Evolutionary conservation across 1,284 basidiomycete genomes (phyloP).

Genomic region (Phaffia rhodozyma): DNA sequence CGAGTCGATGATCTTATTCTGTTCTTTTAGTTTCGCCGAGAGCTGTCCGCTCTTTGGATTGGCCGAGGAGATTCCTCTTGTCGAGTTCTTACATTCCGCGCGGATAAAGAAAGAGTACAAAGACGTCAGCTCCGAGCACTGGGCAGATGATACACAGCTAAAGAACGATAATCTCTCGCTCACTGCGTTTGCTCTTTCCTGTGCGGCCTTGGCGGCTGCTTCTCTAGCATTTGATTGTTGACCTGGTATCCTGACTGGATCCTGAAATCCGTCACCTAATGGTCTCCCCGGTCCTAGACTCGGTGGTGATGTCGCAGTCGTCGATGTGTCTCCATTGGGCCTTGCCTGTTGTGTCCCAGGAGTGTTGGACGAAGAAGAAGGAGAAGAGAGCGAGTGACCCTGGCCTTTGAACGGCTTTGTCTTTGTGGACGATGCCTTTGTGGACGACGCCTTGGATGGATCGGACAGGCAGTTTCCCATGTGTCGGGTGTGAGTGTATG

Average conservation of each 20-base stretch:
- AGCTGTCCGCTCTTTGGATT: conserved; percentile 17
- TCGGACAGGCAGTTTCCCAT: conserved; percentile 18
- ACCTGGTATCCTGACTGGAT: conserved; percentile 5
- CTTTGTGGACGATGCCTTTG: not conserved
- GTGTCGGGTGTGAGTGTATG: not conserved
- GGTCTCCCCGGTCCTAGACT: not conserved
- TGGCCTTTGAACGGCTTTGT: not conserved
- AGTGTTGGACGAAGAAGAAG: not conserved
- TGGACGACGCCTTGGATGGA: not conserved
- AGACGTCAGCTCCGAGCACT: not conserved
- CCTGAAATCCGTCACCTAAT: conserved; percentile 13
- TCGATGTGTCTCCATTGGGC: conserved; percentile 1
- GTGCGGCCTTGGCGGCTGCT: conserved; percentile 10
- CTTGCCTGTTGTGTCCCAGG: not conserved
- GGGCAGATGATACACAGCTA: not conserved
- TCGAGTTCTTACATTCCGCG: not conserved
- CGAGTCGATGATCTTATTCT: conserved; percentile 10
- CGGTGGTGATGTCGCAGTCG: not conserved
- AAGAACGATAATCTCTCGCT: not conserved
- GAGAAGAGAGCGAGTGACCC: conserved; percentile 13
- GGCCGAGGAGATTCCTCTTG: conserved; percentile 7
- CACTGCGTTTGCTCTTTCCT: conserved; percentile 10
- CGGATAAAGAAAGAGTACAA: no score
- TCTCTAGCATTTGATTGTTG: conserved; percentile 4
- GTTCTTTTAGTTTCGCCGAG: conserved; percentile 13